Percentiles rank a stretch among this genome's conserved stretches.
Evolutionary conservation across 2,329 filamentous ascomycete genomes (phyloP).

Genomic region (Acrodontium crateriforme): DNA sequence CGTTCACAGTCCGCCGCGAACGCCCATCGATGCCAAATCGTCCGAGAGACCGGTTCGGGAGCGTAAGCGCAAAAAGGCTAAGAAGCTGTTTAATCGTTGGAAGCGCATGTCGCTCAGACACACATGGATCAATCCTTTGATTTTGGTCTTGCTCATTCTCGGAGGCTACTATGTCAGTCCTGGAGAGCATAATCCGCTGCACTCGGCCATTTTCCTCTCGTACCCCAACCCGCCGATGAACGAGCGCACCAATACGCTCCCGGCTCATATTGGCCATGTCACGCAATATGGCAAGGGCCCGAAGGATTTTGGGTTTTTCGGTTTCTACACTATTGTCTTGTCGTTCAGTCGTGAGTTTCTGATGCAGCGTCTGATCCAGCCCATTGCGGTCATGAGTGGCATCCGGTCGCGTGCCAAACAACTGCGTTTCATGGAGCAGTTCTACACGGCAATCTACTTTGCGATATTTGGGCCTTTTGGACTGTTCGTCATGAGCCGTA

Average conservation of each 20-base stretch:
- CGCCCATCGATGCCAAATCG: conserved; percentile 6
- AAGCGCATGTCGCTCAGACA: conserved; percentile 36
- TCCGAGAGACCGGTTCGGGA: no score
- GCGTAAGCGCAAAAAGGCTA: conserved; percentile 33
- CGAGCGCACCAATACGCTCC: conserved; percentile 24
- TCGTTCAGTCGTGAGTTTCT: conserved; percentile 91
- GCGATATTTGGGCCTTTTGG: conserved; percentile 67
- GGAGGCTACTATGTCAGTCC: conserved; percentile 63
- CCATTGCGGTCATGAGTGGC: conserved; percentile 55
- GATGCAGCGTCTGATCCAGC: conserved; percentile 79
- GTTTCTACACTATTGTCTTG: conserved; percentile 78
- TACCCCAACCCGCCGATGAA: conserved; percentile 47
- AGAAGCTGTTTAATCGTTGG: conserved; percentile 30
- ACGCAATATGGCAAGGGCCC: conserved; percentile 77
- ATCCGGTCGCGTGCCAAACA: conserved; percentile 66
- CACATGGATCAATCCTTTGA: conserved; percentile 54
- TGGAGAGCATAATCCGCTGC: conserved; percentile 60
- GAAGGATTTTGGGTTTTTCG: conserved; percentile 74
- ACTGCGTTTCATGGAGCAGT: conserved; percentile 87
- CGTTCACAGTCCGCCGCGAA: conserved; percentile 3
- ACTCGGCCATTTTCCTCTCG: conserved; percentile 77
- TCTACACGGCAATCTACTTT: conserved; percentile 90
- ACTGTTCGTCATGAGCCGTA: conserved; percentile 78
- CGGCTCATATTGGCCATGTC: conserved; percentile 28
- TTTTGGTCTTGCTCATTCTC: conserved; percentile 51